Base-by-base conservation (phyloP, 495 filamentous ascomycete genomes). In the Talaromyces thailandensis region DNA sequence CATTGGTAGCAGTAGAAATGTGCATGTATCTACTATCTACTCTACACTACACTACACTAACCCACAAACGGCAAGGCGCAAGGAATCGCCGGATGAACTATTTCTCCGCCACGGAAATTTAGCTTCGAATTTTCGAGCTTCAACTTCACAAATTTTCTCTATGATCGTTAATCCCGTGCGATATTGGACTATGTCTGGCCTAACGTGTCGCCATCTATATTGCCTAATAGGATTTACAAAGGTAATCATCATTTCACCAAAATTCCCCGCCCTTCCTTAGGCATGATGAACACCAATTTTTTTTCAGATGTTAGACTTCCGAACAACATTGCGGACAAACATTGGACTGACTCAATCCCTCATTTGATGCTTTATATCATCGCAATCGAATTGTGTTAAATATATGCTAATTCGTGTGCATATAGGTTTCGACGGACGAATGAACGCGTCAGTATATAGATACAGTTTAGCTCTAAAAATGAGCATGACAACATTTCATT, bases 301-400 rank as follows among this genome's bases (percentile, higher is more conserved):
- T 52, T 55, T 55, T 55, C n/a, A 55, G 51, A 55, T 55, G 51
- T 55, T 55, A 55, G 51, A 55, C 51, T 55, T 55, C 51, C 51
- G 51, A 55, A 55, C 51, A 55, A 55, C 51, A 55, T 55, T 55
- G 51, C 51, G 51, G 51, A 55, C n/a, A 55, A 28, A 21, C 51
- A 25, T 26, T 55, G 23, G 51, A 29, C 51, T 55, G 51, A 55
- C 51, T 26, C 24, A 55, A 55, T 28, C 6, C 11, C 21, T 28
- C 12, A 29, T 55, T 26, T 55, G 43, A 61, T 61, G 45, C 58
- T 37, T 67, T 2, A 16, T 57, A 2, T 5, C 43, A 4, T 18
- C 21, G n/a, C 6, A 45, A 1, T 23, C 28, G 0, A 6, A 28
- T 28, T n/a, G 51, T 16, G 2, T 21, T 25, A 16, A 3, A 0